These are phyloP conservation scores for Kappamyces sp. DNA, from an alignment of 192 early-diverging fungal genomes.

Conservation along the genomic window DNA sequence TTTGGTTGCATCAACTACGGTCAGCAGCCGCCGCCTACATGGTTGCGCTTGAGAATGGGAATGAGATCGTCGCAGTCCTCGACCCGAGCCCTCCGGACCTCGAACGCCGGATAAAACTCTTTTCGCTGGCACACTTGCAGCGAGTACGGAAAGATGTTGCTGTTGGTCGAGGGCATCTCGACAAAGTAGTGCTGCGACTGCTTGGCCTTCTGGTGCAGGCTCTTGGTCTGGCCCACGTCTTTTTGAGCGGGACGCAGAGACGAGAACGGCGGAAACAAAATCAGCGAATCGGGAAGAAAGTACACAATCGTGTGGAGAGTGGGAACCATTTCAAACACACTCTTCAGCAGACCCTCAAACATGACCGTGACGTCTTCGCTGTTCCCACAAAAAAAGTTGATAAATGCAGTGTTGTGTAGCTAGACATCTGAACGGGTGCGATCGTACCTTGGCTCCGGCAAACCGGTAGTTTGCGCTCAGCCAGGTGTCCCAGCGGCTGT, in stretches of 20 bases:
- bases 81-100: slow-evolving; percentile 39
- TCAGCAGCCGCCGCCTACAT: slow-evolving; percentile 4
- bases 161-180: slow-evolving; percentile 24
- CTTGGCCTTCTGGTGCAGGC: background rate
- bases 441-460: background rate
- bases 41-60: slow-evolving; percentile 33
- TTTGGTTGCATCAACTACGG: slow-evolving; percentile 14
- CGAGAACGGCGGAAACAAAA: slow-evolving; percentile 40
- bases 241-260: slow-evolving; percentile 9
- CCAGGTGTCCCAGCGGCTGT: background rate
- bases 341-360: slow-evolving; percentile 27
- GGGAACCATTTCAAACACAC: slow-evolving; percentile 28
- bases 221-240: background rate
- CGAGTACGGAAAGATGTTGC: slow-evolving; percentile 20
- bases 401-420: slow-evolving; percentile 42
- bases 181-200: slow-evolving; percentile 26
- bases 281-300: slow-evolving; percentile 35
- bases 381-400: slow-evolving; percentile 34
- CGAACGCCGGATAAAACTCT: slow-evolving; percentile 34
- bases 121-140: slow-evolving; percentile 36
- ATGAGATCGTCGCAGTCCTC: slow-evolving; percentile 56
- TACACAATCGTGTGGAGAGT: slow-evolving; percentile 32
- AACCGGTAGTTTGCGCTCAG: slow-evolving; percentile 11
- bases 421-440: slow-evolving; percentile 1
- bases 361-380: slow-evolving; percentile 24